Evolutionary conservation across 768 basidiomycete species (phyloP), one percentile per base, ranked within the genome.

Genomic region (Megacollybia marginata): DNA sequence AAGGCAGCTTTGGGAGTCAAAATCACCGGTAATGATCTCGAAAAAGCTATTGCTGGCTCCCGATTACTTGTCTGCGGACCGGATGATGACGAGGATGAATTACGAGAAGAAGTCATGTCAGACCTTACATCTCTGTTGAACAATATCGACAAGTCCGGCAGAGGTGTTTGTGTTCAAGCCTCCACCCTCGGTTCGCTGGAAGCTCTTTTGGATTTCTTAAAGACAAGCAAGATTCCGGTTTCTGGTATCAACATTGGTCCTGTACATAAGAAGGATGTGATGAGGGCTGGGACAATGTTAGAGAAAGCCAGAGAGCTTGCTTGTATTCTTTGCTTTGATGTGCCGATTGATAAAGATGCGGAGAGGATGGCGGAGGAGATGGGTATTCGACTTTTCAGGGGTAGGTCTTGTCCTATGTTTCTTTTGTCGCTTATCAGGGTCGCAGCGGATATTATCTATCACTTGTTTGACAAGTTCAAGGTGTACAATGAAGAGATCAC

Each of bases 211-310:
- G 95, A 97, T 57, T 98, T 98, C 83, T 73, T 99, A 62, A 88
- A 89, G 68, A 70, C 72, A 48, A 92, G 88, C 78, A 95, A 98
- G 71, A 98, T 98, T 55, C 95, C 96, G 1, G 95, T 99, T 2
- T 91, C 90, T 9, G 91, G 90, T 15, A 95, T 98, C 69, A 95
- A 95, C 66, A 96, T 99, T 53, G 96, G 96, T 10, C 94, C 95
- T 8, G 89, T 99, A 13, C 87, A 92, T 72, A 94, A 92, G 73
- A 91, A 83, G 64, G 93, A 97, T 60, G 75, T 99, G 53, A 94
- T 93, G 83, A 86, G 92, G 46, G 72, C 88, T 38, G 85, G 88
- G 33, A 88, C 86, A 4, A 97, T 97, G 94, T 68, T 98, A 61
- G 95, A 98, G 70, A 91, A 85, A 64, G 92, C 92, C 10, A 93